Base-by-base conservation (phyloP, 179 eudicot species). In the Sideroxylon spinosum region DNA sequence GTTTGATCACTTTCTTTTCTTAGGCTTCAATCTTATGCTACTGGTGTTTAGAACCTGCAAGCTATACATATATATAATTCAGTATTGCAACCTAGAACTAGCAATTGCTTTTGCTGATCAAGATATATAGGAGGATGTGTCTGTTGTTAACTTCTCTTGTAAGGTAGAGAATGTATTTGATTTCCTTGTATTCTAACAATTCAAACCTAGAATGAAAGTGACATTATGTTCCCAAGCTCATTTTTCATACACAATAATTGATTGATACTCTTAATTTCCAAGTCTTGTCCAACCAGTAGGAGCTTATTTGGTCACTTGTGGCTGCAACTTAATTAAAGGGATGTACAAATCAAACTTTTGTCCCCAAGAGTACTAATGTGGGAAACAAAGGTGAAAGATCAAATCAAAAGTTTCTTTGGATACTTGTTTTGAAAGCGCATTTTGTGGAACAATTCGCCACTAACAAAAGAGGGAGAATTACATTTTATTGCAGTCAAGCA, bases 301-400 rank as follows among this genome's bases (percentile, higher is more conserved):
- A 52, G 16, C 5, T 55, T 19, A 52, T 11, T 55, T 55, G 17
- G 19, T 13, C 6, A 55, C 19, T 55, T 55, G 60, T 55, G 60
- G 19, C 19, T 13, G 17, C 19, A 6, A 13, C 6, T 55, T 14
- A 20, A n/a, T 61, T 20, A 6, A 61, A 61, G 65, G 20, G 65
- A 61, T 61, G 9, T 4, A 20, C 12, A 22, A 22, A 20, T 61
- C 23, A 61, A 61, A 19, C 22, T 53, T 46, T 46, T 46, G 17
- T 46, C 53, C 19, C 46, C 16, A 64, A 6, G 12, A n/a, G 2
- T 5, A 23, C 7, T 3, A n/a, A 23, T 25, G 68, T 64, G 32
- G 68, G 32, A 23, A 25, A 64, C 20, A 64, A 64, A 25, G 23
- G 68, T 10, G 68, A 64, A 64, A 64, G 37, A 64, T 64, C 68